These are phyloP conservation scores for Phytophthora sp. DNA, from an alignment of 352 stramenopile genomes.

Conservation along the genomic window DNA sequence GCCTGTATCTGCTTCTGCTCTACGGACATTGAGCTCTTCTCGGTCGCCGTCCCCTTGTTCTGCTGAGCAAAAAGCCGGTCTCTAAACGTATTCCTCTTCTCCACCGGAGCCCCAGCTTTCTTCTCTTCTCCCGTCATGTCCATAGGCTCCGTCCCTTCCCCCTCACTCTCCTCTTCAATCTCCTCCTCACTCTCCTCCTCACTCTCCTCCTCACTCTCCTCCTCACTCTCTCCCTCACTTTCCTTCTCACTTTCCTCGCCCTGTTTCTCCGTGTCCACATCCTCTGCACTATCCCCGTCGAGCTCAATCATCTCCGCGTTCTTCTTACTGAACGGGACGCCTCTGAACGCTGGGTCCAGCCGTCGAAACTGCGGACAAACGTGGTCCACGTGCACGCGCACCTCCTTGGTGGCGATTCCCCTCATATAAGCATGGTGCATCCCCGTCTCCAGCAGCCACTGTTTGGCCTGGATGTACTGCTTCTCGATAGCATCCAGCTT, in stretches of 20 bases:
- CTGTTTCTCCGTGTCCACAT: conserved; percentile 7
- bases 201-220: background rate
- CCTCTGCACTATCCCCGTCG: conserved; percentile 25
- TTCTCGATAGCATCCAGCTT: conserved; percentile 48
- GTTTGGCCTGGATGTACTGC: conserved; percentile 43
- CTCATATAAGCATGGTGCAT: conserved; percentile 40
- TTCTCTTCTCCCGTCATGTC: conserved; percentile 11
- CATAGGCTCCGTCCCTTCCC: no score
- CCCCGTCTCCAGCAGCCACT: conserved; percentile 48
- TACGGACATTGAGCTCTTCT: no score
- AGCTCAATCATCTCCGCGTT: conserved; percentile 30
- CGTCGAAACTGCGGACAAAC: conserved; percentile 35
- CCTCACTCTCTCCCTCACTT: conserved; percentile 1
- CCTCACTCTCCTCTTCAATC: conserved; percentile 1
- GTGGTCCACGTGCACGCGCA: conserved; percentile 36
- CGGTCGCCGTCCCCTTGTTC: background rate
- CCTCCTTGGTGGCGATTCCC: conserved; percentile 34
- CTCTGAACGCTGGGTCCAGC: conserved; percentile 38
- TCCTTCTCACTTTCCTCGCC: conserved; percentile 11
- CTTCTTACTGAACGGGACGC: conserved; percentile 32
- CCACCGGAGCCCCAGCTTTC: background rate
- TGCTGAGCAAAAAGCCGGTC: conserved; percentile 12
- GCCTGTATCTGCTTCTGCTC: background rate
- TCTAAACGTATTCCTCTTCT: conserved; percentile 21
- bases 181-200: conserved; percentile 4